phyloP scores from a whole-genome alignment of 768 basidiomycete genomes.

The Tylopilus cervinicoccineus region DNA sequence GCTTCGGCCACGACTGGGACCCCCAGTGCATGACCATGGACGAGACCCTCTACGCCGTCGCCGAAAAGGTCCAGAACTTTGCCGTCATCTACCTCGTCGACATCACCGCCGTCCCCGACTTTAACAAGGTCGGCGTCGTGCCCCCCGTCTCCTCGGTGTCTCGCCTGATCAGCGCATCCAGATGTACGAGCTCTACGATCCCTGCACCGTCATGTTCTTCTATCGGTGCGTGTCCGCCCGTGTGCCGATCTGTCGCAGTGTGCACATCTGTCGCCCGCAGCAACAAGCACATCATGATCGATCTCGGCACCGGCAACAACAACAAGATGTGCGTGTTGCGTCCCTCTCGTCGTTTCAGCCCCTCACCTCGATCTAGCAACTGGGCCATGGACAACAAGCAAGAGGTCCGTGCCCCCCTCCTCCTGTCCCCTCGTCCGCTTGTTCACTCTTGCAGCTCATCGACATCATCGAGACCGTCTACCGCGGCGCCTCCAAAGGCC shows the following conservation, averaged over 20 bases:
- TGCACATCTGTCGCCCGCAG: conserved; percentile 36
- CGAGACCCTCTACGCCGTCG: conserved; percentile 88
- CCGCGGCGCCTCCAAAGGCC: conserved; percentile 94
- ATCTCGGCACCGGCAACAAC: conserved; percentile 98
- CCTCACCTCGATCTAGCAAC: conserved; percentile 52
- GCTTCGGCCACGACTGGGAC: conserved; percentile 95
- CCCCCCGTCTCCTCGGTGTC: neutral
- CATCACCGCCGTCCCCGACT: conserved; percentile 96
- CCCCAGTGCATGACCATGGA: conserved; percentile 98
- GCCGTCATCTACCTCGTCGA: conserved; percentile 95
- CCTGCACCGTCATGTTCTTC: conserved; percentile 98
- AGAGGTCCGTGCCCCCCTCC: conserved; percentile 53
- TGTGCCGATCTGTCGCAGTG: neutral
- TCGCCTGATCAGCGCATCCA: conserved; percentile 27
- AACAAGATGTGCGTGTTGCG: conserved; percentile 83
- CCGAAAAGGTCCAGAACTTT: conserved; percentile 98
- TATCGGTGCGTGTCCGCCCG: conserved; percentile 63
- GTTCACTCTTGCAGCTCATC: conserved; percentile 60
- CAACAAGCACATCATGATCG: conserved; percentile 99
- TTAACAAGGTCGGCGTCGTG: conserved; percentile 76
- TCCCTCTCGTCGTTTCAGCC: neutral
- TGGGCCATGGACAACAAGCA: conserved; percentile 99
- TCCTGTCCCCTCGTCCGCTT: neutral
- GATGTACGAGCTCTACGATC: conserved; percentile 99
- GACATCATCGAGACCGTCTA: conserved; percentile 99